A percentile compares a stretch with the other conserved stretches of the same genome.
phyloP scores from a whole-genome alignment of 202 grass and related monocot species.

The Saccharum hybrid region DNA sequence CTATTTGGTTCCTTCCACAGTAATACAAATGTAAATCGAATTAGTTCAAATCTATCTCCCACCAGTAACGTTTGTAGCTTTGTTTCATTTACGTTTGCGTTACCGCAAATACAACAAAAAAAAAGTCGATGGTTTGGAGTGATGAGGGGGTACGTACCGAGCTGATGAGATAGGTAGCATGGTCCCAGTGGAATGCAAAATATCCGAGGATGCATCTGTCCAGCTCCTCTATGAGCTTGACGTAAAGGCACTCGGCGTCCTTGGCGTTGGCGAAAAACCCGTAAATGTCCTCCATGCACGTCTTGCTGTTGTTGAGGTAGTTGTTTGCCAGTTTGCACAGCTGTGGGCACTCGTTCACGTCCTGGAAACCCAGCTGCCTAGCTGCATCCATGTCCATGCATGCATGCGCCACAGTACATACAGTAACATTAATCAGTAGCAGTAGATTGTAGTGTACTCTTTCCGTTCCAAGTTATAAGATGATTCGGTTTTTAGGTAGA shows the following conservation, averaged over 20 bases:
- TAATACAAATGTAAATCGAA: too few species aligned
- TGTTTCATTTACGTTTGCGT: too few species aligned
- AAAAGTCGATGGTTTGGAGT: too few species aligned
- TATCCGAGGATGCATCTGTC: slow-evolving; percentile 81
- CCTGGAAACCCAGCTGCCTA: slow-evolving; percentile 73
- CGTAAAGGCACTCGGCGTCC: slow-evolving; percentile 59
- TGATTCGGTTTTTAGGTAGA: too few species aligned
- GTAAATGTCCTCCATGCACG: slow-evolving; percentile 69
- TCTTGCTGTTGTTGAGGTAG: slow-evolving; percentile 67
- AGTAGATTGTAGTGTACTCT: too few species aligned
- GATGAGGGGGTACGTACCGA: slow-evolving; percentile 52
- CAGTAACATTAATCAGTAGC: neutral
- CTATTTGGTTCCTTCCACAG: too few species aligned
- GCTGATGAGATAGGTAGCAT: slow-evolving; percentile 57
- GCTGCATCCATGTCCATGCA: slow-evolving; percentile 28
- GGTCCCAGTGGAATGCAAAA: slow-evolving; percentile 87
- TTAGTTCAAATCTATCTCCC: too few species aligned
- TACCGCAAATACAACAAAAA: too few species aligned
- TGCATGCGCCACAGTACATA: too few species aligned
- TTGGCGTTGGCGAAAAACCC: slow-evolving; percentile 46
- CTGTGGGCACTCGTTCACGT: slow-evolving; percentile 61
- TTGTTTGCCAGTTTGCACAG: slow-evolving; percentile 72
- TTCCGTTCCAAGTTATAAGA: too few species aligned
- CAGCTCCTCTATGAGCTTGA: slow-evolving; percentile 74
- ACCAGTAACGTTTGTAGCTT: too few species aligned